Percentiles rank a stretch among this genome's conserved stretches.
These are phyloP conservation scores for Brasenia schreberi DNA, from an alignment of 164 flowering plant species.

Conservation along the genomic window DNA sequence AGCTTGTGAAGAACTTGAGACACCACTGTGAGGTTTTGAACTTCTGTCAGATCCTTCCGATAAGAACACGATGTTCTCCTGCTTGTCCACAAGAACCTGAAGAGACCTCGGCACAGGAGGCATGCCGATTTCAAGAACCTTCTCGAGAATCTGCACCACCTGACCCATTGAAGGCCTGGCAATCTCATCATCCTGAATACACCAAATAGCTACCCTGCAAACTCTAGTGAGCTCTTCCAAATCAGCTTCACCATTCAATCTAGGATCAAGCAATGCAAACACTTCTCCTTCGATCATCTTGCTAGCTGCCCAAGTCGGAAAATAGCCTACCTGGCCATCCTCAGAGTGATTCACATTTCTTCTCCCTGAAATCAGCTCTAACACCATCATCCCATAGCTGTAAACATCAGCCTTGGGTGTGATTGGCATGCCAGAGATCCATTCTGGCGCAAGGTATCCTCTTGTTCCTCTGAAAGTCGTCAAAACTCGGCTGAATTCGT, in stretches of 20 bases:
- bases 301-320: constrained; percentile 26
- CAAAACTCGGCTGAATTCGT: constrained; percentile 25
- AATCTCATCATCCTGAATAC: constrained; percentile 27
- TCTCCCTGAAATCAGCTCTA: constrained; percentile 24
- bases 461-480: constrained; percentile 34
- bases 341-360: constrained; percentile 18
- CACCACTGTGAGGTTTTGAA: not conserved
- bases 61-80: not conserved
- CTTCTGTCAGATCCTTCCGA: not conserved
- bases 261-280: constrained; percentile 13
- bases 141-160: constrained; percentile 30
- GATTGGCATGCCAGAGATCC: constrained; percentile 27
- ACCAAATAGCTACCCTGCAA: constrained; percentile 28
- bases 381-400: constrained; percentile 34
- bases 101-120: constrained; percentile 24
- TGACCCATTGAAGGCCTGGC: constrained; percentile 28
- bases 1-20: not conserved
- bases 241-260: constrained; percentile 18
- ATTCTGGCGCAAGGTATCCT: constrained; percentile 38
- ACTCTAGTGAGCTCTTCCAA: constrained; percentile 16
- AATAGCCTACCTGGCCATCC: constrained; percentile 14
- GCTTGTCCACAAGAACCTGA: constrained; percentile 11
- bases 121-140: constrained; percentile 17
- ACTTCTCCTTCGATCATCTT: constrained; percentile 10
- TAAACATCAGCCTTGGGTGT: constrained; percentile 33